A percentile compares a stretch with the other conserved stretches of the same genome.
Conservation (phyloP, 306 rosid species). For the Dalbergia cultrata region DNA sequence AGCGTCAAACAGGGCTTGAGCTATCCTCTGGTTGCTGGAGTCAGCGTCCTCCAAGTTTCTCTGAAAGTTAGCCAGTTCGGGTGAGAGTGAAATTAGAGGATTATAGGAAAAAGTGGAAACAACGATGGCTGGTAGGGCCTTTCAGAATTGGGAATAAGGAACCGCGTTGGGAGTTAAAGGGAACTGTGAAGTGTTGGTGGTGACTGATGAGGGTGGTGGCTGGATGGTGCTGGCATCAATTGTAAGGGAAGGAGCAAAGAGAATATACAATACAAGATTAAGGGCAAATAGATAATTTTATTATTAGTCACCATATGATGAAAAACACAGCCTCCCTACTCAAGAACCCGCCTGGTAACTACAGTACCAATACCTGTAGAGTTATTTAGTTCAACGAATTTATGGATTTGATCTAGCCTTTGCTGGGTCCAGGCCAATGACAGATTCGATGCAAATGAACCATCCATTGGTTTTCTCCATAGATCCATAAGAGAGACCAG, state of each 20-base stretch:
- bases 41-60: constrained; percentile 60
- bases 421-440: constrained; percentile 86
- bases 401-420: constrained; percentile 80
- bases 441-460: constrained; percentile 68
- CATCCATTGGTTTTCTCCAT: constrained; percentile 75
- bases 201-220: no score
- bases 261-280: no score
- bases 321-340: no score
- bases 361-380: constrained; percentile 69
- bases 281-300: no score
- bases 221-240: no score
- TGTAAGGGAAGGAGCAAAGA: no score
- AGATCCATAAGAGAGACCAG: constrained; percentile 64
- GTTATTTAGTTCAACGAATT: constrained; percentile 71
- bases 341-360: constrained; percentile 24
- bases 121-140: neutral
- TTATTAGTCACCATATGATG: no score
- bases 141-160: neutral
- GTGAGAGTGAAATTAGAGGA: constrained; percentile 17
- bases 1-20: constrained; percentile 81
- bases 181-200: no score
- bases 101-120: neutral
- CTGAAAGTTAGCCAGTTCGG: constrained; percentile 92
- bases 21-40: constrained; percentile 74
- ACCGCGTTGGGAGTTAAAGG: neutral